phyloP scores from a whole-genome alignment of 768 basidiomycete genomes.

The Russula emetica region DNA sequence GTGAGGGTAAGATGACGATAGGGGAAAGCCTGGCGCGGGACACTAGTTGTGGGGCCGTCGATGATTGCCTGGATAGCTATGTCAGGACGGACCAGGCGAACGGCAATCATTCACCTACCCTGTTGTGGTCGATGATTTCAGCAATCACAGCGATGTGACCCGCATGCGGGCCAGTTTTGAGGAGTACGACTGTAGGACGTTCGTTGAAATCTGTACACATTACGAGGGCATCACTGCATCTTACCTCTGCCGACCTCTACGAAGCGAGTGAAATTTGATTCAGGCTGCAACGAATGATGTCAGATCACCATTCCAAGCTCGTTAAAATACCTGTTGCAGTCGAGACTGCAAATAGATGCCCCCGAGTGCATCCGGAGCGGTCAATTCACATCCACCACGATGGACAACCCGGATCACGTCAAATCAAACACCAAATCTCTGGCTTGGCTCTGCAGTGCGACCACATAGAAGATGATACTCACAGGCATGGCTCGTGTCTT shows the following conservation, averaged over 20 bases:
- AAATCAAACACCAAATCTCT: not conserved
- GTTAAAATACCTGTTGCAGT: not conserved
- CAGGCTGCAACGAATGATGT: constrained; percentile 13
- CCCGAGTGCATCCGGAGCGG: not conserved
- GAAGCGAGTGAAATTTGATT: constrained; percentile 91
- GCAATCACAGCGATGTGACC: constrained; percentile 93
- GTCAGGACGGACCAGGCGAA: not conserved
- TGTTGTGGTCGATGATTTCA: constrained; percentile 99
- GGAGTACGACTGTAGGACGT: constrained; percentile 71
- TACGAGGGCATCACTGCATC: constrained; percentile 25
- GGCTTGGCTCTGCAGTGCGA: not conserved
- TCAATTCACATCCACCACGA: constrained; percentile 11
- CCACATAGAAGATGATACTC: constrained; percentile 9
- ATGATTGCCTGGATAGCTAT: constrained; percentile 69
- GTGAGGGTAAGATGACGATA: constrained; percentile 94
- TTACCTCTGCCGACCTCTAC: constrained; percentile 96
- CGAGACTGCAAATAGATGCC: not conserved
- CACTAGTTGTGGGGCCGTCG: constrained; percentile 87
- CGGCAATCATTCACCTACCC: constrained; percentile 49
- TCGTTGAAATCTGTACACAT: not conserved
- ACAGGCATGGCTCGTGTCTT: constrained; percentile 25
- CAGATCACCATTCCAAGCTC: not conserved
- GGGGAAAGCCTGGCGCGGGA: constrained; percentile 87
- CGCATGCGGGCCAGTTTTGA: constrained; percentile 78
- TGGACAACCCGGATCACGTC: not conserved